Conservation (phyloP, 2,329 filamentous ascomycete genomes). For the Fusarium protoensiforme region DNA sequence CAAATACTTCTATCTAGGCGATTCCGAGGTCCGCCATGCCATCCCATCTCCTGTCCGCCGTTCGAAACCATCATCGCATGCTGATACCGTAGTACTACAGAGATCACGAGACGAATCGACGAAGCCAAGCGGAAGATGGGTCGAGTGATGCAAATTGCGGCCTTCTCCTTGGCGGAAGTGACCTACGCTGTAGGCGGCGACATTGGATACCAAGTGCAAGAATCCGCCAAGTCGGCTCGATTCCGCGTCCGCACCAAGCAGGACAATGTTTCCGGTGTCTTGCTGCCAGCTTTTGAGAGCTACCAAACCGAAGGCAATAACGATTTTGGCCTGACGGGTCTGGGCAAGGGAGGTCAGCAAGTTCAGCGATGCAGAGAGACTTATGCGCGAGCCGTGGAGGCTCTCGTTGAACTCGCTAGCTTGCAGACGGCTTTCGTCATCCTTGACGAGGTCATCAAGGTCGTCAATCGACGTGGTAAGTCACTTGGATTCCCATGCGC, state of each 20-base stretch:
- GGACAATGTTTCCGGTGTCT: constrained; percentile 97
- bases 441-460: constrained; percentile 98
- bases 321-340: constrained; percentile 94
- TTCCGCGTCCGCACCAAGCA: constrained; percentile 96
- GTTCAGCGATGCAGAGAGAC: constrained; percentile 95
- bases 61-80: constrained; percentile 15
- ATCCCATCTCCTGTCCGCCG: not conserved
- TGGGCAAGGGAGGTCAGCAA: constrained; percentile 97
- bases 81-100: constrained; percentile 56
- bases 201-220: constrained; percentile 96
- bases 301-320: constrained; percentile 89
- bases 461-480: constrained; percentile 92
- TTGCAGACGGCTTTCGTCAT: constrained; percentile 98
- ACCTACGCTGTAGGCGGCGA: constrained; percentile 96
- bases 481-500: not conserved
- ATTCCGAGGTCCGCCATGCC: constrained; percentile 75
- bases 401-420: constrained; percentile 92
- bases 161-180: constrained; percentile 96
- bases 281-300: constrained; percentile 93
- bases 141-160: constrained; percentile 98
- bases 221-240: constrained; percentile 91
- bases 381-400: constrained; percentile 95
- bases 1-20: constrained; percentile 66
- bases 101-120: constrained; percentile 97
- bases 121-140: constrained; percentile 99